A percentile compares a stretch with the other conserved stretches of the same genome.
These are phyloP conservation scores for Leucocoprinus birnbaumii DNA, from an alignment of 768 basidiomycete species.

Conservation along the genomic window DNA sequence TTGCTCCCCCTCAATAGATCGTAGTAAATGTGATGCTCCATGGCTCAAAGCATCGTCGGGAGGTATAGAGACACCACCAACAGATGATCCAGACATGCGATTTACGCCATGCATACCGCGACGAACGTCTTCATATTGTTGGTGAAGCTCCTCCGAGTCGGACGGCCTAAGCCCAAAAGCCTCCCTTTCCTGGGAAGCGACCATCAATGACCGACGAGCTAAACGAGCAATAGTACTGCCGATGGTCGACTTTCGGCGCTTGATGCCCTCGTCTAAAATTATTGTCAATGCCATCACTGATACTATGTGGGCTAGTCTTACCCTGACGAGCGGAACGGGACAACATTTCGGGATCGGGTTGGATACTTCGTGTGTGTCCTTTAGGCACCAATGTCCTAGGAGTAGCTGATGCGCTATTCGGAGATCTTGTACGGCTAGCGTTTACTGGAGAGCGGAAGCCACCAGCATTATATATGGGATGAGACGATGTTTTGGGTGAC, in stretches of 20 bases:
- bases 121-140: slow-evolving; percentile 37
- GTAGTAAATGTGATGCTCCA: slow-evolving; percentile 1
- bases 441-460: too few species aligned
- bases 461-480: neutral
- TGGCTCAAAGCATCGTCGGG: neutral
- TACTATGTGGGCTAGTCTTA: neutral
- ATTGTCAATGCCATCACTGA: neutral
- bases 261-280: neutral
- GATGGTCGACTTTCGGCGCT: neutral
- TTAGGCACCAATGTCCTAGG: neutral
- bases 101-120: neutral
- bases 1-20: neutral
- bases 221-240: neutral
- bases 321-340: neutral
- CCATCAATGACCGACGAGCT: slow-evolving; percentile 2
- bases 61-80: neutral
- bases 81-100: neutral
- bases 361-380: neutral
- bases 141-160: slow-evolving; percentile 41
- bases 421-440: neutral
- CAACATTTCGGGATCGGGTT: neutral
- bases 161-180: slow-evolving; percentile 13
- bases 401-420: neutral
- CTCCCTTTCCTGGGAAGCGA: neutral
- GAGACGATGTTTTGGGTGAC: neutral